Evolutionary conservation across 371 early-diverging fungal species (phyloP), one percentile per base, ranked within the genome.

Genomic region (Syncephalastrum contaminatum): DNA sequence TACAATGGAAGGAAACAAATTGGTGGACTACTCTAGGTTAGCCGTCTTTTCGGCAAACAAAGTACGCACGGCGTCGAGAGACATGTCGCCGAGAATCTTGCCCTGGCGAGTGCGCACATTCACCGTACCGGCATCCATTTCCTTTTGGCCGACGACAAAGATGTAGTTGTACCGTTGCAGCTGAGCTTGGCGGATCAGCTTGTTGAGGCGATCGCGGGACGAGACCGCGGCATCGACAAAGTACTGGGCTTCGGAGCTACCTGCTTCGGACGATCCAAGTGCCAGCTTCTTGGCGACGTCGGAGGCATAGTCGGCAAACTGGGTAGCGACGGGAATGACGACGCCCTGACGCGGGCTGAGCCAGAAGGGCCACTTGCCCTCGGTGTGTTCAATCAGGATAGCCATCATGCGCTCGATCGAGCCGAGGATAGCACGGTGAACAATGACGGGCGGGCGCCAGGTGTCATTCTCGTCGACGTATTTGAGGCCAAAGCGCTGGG

Each of bases 281-380:
- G 70, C 71, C 21, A 73, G 48, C n/a, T 69, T 42, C 53, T 69
- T 63, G 39, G 73, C 69, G n/a, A 70, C 70, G 51, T 63, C 58
- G 53, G 66, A 45, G 14, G 79, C 80, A 54, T 79, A 81, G 5
- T 77, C 79, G 14, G 67, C 45, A 51, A 77, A 76, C n/a, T 64
- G 72, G 2, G 75, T 67, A 10, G 73, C 77, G 14, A 93, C 90
- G 1, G 97, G 97, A 20, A 99, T 85, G 25, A 99, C 88, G 57
- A 91, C 82, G 16, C 93, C 87, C 75, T 99, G 99, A 42, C 97
- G 88, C 16, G 99, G 99, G 25, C 92, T 91, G 15, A 99, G 74
- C 99, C 99, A 99, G 83, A 99, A 92, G n/a, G 99, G 99, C 88
- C 96, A 92, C 49, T 86, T 82, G 40, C 95, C 95, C 3, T 79